Percentiles rank a stretch among this genome's conserved stretches.
Conservation (phyloP, 1,139 yeast genomes). For the Geotrichum phurueaensis region DNA sequence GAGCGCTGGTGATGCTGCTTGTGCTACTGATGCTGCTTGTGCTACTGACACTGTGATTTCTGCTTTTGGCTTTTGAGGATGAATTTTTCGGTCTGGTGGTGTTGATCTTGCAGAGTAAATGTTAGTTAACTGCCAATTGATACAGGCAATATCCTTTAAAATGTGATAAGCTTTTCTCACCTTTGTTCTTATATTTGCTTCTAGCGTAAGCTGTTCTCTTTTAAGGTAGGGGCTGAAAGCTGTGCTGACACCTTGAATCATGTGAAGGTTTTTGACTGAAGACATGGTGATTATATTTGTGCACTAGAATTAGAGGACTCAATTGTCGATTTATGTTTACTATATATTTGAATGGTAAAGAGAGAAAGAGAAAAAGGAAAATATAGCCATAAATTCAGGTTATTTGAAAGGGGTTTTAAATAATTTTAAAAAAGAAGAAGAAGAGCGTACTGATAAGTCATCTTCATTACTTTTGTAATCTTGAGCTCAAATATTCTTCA, state of each 20-base stretch:
- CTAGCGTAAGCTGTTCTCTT: constrained; percentile 2
- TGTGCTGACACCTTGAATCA: neutral
- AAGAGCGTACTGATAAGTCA: neutral
- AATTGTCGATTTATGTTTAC: neutral
- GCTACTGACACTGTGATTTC: neutral
- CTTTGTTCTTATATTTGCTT: neutral
- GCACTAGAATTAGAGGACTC: neutral
- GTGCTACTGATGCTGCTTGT: neutral
- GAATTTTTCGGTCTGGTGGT: neutral
- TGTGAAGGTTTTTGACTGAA: neutral
- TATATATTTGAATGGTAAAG: neutral
- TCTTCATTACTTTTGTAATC: neutral
- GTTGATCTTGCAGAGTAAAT: neutral
- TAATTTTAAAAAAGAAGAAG: neutral
- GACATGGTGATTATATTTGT: neutral
- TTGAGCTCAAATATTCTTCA: neutral
- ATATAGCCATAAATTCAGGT: neutral
- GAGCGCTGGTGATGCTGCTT: neutral
- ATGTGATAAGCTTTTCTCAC: neutral
- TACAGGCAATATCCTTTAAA: neutral
- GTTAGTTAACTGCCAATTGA: neutral
- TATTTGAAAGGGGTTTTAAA: neutral
- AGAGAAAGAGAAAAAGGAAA: neutral
- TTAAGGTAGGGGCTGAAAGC: constrained; percentile 7
- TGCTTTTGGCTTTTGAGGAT: neutral